Percentiles rank a stretch among this genome's conserved stretches.
Conservation (phyloP, 2,329 filamentous ascomycete species). For the Hypoxylon rubiginosum region DNA sequence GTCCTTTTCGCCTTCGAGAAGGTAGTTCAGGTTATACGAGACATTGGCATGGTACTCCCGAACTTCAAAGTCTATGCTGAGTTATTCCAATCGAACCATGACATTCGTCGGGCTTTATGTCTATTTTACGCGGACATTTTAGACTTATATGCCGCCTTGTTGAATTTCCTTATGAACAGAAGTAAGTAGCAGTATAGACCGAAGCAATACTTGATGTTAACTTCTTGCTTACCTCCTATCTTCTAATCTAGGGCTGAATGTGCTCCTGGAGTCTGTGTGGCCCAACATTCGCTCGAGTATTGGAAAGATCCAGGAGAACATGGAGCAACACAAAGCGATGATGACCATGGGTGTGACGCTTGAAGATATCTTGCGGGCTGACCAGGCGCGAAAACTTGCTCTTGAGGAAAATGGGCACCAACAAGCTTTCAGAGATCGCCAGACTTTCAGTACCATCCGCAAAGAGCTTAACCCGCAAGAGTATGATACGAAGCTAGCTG, state of each 20-base stretch:
- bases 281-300: slow-evolving; percentile 31
- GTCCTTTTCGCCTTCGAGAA: slow-evolving; percentile 26
- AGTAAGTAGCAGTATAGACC: slow-evolving; percentile 5
- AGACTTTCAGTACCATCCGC: slow-evolving; percentile 20
- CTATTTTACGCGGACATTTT: slow-evolving; percentile 31
- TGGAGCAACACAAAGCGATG: slow-evolving; percentile 28
- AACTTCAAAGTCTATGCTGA: slow-evolving; percentile 29
- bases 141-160: slow-evolving; percentile 27
- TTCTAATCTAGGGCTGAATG: slow-evolving; percentile 12
- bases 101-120: slow-evolving; percentile 20
- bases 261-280: slow-evolving; percentile 28
- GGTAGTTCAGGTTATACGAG: slow-evolving; percentile 26
- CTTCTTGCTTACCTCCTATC: slow-evolving; percentile 5
- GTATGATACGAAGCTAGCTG: slow-evolving; percentile 7
- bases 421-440: slow-evolving; percentile 20
- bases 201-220: neutral
- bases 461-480: slow-evolving; percentile 23
- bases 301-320: slow-evolving; percentile 26
- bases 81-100: slow-evolving; percentile 24
- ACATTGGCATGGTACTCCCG: slow-evolving; percentile 26
- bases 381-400: slow-evolving; percentile 14
- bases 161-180: slow-evolving; percentile 28
- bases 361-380: slow-evolving; percentile 19
- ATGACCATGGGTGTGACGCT: slow-evolving; percentile 27
- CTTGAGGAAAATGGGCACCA: slow-evolving; percentile 25